Conservation (phyloP, 2,329 filamentous ascomycete genomes). For the Apiospora koreana region DNA sequence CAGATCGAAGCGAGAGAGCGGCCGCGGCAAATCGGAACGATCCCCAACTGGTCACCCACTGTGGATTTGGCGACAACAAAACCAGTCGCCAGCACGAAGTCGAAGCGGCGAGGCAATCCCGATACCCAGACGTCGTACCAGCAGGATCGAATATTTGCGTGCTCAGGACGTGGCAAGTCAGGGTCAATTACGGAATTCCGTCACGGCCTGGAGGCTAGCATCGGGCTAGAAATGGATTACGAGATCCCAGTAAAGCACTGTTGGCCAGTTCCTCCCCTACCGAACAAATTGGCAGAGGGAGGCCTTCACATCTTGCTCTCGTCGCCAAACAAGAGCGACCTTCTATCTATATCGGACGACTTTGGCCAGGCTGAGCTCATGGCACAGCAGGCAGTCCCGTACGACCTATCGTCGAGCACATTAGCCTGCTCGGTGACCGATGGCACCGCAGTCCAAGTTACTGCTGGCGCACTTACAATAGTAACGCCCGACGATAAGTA, state of each 20-base stretch:
- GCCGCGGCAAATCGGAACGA: slow-evolving; percentile 55
- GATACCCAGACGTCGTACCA: slow-evolving; percentile 26
- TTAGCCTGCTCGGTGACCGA: slow-evolving; percentile 42
- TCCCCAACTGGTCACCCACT: slow-evolving; percentile 66
- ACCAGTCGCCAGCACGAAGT: slow-evolving; percentile 14
- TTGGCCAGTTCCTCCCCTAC: slow-evolving; percentile 50
- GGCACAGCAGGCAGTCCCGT: slow-evolving; percentile 40
- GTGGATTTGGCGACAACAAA: slow-evolving; percentile 54
- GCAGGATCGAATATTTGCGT: slow-evolving; percentile 65
- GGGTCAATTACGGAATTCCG: slow-evolving; percentile 70
- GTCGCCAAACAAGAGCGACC: slow-evolving; percentile 48
- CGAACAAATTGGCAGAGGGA: slow-evolving; percentile 21
- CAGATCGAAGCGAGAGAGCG: slow-evolving; percentile 57
- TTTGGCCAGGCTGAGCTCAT: slow-evolving; percentile 47
- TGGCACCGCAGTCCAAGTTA: slow-evolving; percentile 53
- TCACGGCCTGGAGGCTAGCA: slow-evolving; percentile 68
- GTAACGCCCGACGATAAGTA: slow-evolving; percentile 39
- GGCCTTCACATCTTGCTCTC: slow-evolving; percentile 48
- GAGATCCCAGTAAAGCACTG: slow-evolving; percentile 49
- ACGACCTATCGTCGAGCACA: slow-evolving; percentile 56
- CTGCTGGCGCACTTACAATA: slow-evolving; percentile 47
- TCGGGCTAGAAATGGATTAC: slow-evolving; percentile 59
- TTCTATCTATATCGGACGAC: slow-evolving; percentile 51
- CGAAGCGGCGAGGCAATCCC: slow-evolving; percentile 30
- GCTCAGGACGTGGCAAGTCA: slow-evolving; percentile 62